Conservation (phyloP, 805 yeast genomes). For the Wickerhamiella hasegawae region DNA sequence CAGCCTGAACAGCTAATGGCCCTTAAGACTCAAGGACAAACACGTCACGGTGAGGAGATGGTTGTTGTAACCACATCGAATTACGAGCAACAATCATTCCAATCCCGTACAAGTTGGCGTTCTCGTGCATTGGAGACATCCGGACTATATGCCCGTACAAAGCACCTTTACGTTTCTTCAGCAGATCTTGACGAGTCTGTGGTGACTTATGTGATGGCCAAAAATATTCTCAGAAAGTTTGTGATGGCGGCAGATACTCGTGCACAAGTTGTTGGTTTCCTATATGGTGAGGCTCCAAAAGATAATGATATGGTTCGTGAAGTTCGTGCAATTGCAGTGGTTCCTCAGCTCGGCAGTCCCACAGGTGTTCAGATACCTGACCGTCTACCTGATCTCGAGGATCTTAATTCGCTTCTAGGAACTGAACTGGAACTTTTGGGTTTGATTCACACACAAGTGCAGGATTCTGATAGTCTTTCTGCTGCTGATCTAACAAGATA, state of each 20-base stretch:
- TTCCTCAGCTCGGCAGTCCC: conserved; percentile 75
- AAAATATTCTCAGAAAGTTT: conserved; percentile 60
- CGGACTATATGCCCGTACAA: conserved; percentile 54
- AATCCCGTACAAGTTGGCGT: conserved; percentile 85
- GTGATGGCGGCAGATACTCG: conserved; percentile 68
- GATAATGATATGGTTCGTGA: conserved; percentile 64
- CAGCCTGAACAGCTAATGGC: conserved; percentile 46
- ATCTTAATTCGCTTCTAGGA: conserved; percentile 21
- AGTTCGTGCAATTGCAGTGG: conserved; percentile 53
- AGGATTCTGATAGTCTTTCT: conserved; percentile 44
- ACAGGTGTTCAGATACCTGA: conserved; percentile 48
- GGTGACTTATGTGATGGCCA: conserved; percentile 64
- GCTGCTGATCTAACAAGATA: conserved; percentile 58
- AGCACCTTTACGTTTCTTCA: conserved; percentile 48
- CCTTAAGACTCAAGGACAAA: conserved; percentile 64
- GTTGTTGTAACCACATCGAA: conserved; percentile 82
- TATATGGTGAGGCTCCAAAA: conserved; percentile 65
- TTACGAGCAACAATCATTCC: conserved; percentile 71
- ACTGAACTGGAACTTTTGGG: conserved; percentile 68
- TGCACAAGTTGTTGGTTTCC: conserved; percentile 63
- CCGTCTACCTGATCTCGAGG: conserved; percentile 24
- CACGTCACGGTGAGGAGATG: conserved; percentile 93
- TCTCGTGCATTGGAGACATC: conserved; percentile 66
- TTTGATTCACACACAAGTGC: conserved; percentile 82
- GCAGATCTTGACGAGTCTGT: conserved; percentile 36